Conservation (phyloP, 208 protist species). For the Leishmania arabica region DNA sequence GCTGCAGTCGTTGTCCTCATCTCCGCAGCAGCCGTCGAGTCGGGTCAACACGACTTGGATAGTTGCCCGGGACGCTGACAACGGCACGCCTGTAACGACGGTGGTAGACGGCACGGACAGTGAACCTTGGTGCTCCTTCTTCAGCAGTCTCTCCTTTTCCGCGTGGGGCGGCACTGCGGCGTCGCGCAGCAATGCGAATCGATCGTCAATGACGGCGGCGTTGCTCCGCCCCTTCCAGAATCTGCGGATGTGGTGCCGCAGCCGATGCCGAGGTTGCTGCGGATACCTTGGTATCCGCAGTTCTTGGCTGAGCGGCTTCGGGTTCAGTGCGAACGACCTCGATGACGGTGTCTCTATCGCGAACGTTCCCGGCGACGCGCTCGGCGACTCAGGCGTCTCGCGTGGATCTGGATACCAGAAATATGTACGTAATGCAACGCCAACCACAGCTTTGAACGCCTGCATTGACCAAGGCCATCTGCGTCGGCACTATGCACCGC, state of each 20-base stretch:
- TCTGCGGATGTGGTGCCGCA: slow-evolving; percentile 11
- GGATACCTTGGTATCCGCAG: neutral
- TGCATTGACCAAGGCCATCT: neutral
- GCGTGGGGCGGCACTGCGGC: slow-evolving; percentile 3
- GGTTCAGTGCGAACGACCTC: neutral
- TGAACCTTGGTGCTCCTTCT: slow-evolving; percentile 19
- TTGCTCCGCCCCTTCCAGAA: slow-evolving; percentile 28
- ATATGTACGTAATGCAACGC: neutral
- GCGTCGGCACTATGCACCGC: slow-evolving; percentile 29
- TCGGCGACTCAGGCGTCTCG: slow-evolving; percentile 5
- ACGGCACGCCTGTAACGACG: neutral
- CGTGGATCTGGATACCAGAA: neutral
- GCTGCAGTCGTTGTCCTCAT: neutral
- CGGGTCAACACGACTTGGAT: neutral
- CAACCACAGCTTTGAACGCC: neutral
- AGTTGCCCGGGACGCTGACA: slow-evolving; percentile 11
- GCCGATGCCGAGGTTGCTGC: neutral
- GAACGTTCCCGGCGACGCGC: slow-evolving; percentile 1
- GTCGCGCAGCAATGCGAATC: neutral
- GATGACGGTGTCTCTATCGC: neutral
- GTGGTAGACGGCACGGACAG: neutral
- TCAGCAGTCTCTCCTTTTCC: slow-evolving; percentile 25
- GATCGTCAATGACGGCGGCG: neutral
- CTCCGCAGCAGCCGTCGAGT: neutral
- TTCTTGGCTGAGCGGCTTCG: neutral